Conservation (phyloP, 192 early-diverging fungal species). For the Phlyctochytrium arcticum region DNA sequence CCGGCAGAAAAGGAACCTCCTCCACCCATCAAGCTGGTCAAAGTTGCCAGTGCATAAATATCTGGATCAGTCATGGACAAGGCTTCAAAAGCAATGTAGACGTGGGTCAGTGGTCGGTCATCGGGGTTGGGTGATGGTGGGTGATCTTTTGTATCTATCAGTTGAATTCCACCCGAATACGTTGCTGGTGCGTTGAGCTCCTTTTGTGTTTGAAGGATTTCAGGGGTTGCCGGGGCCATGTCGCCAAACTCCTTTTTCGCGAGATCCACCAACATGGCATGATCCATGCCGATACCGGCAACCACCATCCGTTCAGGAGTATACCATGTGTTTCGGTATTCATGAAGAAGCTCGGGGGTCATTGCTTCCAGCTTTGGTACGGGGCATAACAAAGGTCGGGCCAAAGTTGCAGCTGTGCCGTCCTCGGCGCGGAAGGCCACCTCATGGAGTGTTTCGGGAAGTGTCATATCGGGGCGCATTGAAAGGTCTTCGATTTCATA, state of each 20-base stretch:
- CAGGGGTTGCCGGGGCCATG: conserved; percentile 29
- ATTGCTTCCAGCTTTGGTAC: conserved; percentile 61
- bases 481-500: conserved; percentile 89
- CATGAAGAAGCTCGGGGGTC: conserved; percentile 61
- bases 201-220: conserved; percentile 26
- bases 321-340: conserved; percentile 79
- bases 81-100: conserved; percentile 87
- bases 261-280: conserved; percentile 73
- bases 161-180: conserved; percentile 80
- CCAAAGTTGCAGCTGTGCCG: conserved; percentile 42
- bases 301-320: conserved; percentile 89
- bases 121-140: conserved; percentile 55
- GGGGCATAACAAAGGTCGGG: conserved; percentile 74
- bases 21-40: conserved; percentile 89
- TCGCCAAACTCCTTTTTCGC: conserved; percentile 74
- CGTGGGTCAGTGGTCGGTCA: conserved; percentile 64
- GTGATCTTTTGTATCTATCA: conserved; percentile 64
- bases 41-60: conserved; percentile 85
- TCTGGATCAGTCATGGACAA: conserved; percentile 79
- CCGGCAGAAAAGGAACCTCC: conserved; percentile 96
- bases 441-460: conserved; percentile 85
- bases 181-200: conserved; percentile 32
- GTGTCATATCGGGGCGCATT: conserved; percentile 76
- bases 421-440: conserved; percentile 54
- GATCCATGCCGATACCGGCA: conserved; percentile 79